Conservation (phyloP, 2,329 filamentous ascomycete genomes). For the Waltergamsia citrina region DNA sequence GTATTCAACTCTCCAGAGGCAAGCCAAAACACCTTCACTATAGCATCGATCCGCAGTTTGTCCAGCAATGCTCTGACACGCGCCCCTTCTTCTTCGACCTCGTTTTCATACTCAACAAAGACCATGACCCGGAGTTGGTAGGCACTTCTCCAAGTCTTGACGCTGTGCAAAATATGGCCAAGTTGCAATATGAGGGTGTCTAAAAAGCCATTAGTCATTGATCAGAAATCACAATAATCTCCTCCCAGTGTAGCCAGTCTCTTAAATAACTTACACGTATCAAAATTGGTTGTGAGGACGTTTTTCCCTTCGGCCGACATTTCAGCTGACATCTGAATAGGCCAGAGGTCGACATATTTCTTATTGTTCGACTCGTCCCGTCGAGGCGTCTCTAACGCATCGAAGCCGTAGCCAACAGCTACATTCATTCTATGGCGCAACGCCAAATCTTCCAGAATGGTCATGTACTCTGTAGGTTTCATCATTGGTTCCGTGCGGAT, state of each 20-base stretch:
- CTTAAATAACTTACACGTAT: slow-evolving; percentile 63
- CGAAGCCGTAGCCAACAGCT: slow-evolving; percentile 74
- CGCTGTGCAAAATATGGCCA: slow-evolving; percentile 75
- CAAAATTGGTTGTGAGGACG: slow-evolving; percentile 79
- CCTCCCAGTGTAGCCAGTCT: not conserved
- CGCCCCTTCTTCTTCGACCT: slow-evolving; percentile 68
- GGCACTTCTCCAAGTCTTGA: slow-evolving; percentile 67
- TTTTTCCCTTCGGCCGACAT: slow-evolving; percentile 57
- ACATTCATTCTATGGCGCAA: slow-evolving; percentile 75
- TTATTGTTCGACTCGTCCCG: slow-evolving; percentile 50
- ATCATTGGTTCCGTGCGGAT: slow-evolving; percentile 61
- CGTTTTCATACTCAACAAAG: slow-evolving; percentile 81
- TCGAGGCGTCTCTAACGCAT: slow-evolving; percentile 63
- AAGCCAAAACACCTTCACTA: slow-evolving; percentile 74
- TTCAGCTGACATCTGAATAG: slow-evolving; percentile 87
- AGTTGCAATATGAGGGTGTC: slow-evolving; percentile 76
- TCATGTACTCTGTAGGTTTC: slow-evolving; percentile 65
- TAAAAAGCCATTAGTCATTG: slow-evolving; percentile 15
- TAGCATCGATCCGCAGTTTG: slow-evolving; percentile 72
- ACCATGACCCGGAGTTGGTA: slow-evolving; percentile 71
- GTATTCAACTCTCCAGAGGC: slow-evolving; percentile 62
- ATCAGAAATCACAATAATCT: not conserved
- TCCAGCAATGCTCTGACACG: slow-evolving; percentile 66
- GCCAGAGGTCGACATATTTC: slow-evolving; percentile 81
- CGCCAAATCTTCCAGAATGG: slow-evolving; percentile 73